Base-by-base conservation (phyloP, 2,329 filamentous ascomycete genomes). In the Ophiocordyceps sinensis region DNA sequence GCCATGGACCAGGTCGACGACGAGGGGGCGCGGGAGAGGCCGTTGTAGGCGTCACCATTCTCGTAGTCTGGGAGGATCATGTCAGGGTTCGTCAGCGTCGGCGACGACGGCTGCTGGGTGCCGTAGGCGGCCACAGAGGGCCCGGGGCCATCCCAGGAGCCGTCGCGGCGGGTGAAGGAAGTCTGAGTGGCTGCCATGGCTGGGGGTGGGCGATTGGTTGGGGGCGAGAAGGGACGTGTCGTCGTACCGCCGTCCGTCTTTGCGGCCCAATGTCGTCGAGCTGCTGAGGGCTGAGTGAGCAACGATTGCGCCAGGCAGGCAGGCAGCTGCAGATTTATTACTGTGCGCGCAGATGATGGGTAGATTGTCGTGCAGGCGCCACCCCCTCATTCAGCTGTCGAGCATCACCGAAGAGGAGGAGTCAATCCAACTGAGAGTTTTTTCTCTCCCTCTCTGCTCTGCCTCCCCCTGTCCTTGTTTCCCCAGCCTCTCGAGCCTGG, bases 31-130 rank as follows among this genome's bases (percentile, higher is more conserved):
- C 71, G 64, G 54, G 63, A 26, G 28, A 15, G 61, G 53, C 66
- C 54, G 57, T 74, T 62, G 55, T 70, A 64, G 56, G 70, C 66
- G 54, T 72, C 62, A 57, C 73, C 56, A 58, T 70, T 71, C 48
- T 77, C 75, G 54, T 80, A 78, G 56, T 82, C 79, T 45, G 88
- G 88, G 40, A 95, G 67, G 53, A 95, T 94, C 85, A 94, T 88
- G 59, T 94, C 88, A 40, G 87, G 86, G 60, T 94, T 93, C 42
- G 86, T 93, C 53, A 95, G 67, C 3, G 88, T 94, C 37, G 88
- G 88, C 44, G 85, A 93, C 12, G 77, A 77, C 47, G 82, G 79
- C 43, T 69, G 79, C 44, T 69, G 61, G 36, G 68, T 56, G 15
- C 65, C 60, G 50, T 72, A 69, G 30, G 60, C 56, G 30, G 60